Evolutionary conservation across 208 protist genomes (phyloP).

Genomic region (Leishmania lainsoni): DNA sequence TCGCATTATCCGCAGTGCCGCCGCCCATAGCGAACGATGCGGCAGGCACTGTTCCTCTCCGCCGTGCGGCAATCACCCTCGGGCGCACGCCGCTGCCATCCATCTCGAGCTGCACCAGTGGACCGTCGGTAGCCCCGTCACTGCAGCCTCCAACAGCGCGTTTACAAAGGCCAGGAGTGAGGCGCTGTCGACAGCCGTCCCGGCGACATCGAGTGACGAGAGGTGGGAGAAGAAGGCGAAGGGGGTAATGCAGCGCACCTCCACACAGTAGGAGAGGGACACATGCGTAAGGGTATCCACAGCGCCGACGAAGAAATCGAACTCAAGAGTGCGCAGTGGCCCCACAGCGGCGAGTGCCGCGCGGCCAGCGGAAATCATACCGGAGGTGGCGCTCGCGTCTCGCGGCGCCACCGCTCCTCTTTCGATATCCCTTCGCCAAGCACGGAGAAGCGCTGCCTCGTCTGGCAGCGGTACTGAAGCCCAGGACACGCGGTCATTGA

Average conservation of each 20-base stretch:
- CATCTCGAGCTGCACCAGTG: constrained; percentile 3
- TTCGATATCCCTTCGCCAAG: constrained; percentile 12
- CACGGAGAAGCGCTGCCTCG: constrained; percentile 16
- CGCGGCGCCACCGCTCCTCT: not conserved
- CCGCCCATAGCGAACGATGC: not conserved
- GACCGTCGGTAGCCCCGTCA: not conserved
- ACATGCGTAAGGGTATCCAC: constrained; percentile 13
- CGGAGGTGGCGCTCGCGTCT: not conserved
- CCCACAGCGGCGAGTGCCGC: not conserved
- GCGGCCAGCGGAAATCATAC: not conserved
- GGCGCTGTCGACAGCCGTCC: constrained; percentile 38
- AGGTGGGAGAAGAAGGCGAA: constrained; percentile 25
- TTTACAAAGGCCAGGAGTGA: constrained; percentile 32
- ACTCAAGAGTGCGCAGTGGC: not conserved
- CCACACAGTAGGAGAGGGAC: constrained; percentile 27
- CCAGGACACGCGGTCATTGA: not conserved
- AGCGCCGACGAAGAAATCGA: constrained; percentile 5
- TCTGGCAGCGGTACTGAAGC: constrained; percentile 12
- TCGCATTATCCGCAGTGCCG: not conserved
- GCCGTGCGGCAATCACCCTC: not conserved
- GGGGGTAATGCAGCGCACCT: constrained; percentile 32
- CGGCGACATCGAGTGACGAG: constrained; percentile 22
- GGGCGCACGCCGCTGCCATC: not conserved
- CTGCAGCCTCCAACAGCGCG: constrained; percentile 19
- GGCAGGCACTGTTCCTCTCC: not conserved